Base-by-base conservation (phyloP, 2,329 filamentous ascomycete species). In the Xylaria sp. region DNA sequence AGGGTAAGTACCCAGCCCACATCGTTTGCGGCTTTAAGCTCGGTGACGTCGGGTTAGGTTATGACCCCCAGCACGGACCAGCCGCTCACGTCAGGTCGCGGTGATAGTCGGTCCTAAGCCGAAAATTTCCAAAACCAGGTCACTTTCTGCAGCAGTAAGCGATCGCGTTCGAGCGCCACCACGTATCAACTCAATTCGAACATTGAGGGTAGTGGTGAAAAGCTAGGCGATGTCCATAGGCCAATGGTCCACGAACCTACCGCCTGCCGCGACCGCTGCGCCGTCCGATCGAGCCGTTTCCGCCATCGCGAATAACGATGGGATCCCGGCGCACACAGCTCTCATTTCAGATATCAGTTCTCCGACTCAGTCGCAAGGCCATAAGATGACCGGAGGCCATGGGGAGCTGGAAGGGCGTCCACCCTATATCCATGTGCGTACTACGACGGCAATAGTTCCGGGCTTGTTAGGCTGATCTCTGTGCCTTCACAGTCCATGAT, bases 401-500 rank as follows among this genome's bases (percentile, higher is more conserved):
- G 75, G 75, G 59, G 81, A 83, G 57, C 70, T 78, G 57, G 81
- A 84, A 70, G 76, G 74, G 62, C 80, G 85, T 60, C 83, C 85
- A 60, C 84, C 84, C 51, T 86, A 85, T 69, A 67, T 85, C 63
- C 82, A 88, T 75, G 85, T 88, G 73, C 71, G 83, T 74, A 50
- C 45, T 44, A 37, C 48, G 22, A 37, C 49, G 52, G 11, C 45
- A 13, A 24, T 45, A 54, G 44, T 47, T 51, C 39, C 43, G 56
- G 50, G 43, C 42, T 51, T 39, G 49, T 24, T 48, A 61, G 41
- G 56, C 62, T 67, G 55, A 65, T 45, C 11, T 49, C 39, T 19
- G 37, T 19, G 48, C 59, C 50, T 58, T 54, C 54, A 57, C 65
- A 96, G 91, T 87, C 90, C 71, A 99, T 97, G 92, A 81, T 99